These are phyloP conservation scores for Acanthamoeba triangularis DNA, from an alignment of 208 protist species.

Conservation along the genomic window DNA sequence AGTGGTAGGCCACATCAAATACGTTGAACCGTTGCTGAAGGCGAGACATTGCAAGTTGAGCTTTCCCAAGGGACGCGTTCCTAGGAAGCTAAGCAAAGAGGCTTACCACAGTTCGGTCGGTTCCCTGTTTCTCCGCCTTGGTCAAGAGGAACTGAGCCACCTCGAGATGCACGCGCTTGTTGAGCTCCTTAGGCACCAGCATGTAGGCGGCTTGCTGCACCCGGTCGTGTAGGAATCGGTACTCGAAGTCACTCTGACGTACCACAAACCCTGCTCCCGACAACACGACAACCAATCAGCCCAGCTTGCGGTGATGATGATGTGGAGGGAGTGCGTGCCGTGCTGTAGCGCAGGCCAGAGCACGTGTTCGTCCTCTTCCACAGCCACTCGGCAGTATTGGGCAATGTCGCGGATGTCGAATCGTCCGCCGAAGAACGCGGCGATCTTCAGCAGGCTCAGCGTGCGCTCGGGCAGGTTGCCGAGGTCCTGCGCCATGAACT, in stretches of 20 bases:
- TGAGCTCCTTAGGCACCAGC: not conserved
- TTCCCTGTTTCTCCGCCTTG: not conserved
- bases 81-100: not conserved
- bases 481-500: conserved; percentile 56
- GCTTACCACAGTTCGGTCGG: not conserved
- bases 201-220: conserved; percentile 41
- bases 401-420: not conserved
- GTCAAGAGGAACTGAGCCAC: conserved; percentile 16
- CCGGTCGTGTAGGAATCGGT: conserved; percentile 45
- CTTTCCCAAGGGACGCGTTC: too few species aligned
- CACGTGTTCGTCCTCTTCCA: not conserved
- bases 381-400: not conserved
- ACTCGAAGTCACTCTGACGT: not conserved
- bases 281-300: too few species aligned
- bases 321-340: not conserved
- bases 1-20: not conserved
- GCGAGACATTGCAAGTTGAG: too few species aligned
- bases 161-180: not conserved
- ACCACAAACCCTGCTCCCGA: conserved; percentile 36
- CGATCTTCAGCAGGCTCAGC: not conserved
- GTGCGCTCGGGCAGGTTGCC: not conserved
- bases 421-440: not conserved
- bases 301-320: too few species aligned
- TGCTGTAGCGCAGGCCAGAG: conserved; percentile 19
- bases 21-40: too few species aligned